phyloP scores from a whole-genome alignment of 1,284 basidiomycete genomes.

The Uromyces viciae-fabae region DNA sequence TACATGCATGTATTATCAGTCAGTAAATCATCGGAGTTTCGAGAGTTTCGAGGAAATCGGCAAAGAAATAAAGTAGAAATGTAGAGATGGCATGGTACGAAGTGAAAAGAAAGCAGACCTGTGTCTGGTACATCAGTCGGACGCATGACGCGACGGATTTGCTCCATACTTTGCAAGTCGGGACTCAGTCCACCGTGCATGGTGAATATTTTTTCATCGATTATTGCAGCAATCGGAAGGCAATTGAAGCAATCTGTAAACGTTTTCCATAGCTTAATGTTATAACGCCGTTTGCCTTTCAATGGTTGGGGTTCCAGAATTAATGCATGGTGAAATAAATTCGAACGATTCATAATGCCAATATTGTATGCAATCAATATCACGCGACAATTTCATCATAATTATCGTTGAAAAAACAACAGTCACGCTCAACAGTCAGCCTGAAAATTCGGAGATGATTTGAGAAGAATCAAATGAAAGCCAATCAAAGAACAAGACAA shows the following conservation, averaged over 20 bases:
- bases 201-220: constrained; percentile 95
- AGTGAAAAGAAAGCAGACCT: constrained; percentile 59
- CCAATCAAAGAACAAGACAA: constrained; percentile 48
- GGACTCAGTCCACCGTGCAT: constrained; percentile 83
- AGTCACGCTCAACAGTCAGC: neutral
- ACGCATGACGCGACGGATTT: constrained; percentile 97
- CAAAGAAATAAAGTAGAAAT: too few relatives aligned
- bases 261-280: constrained; percentile 97
- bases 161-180: constrained; percentile 98
- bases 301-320: too few relatives aligned
- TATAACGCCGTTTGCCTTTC: constrained; percentile 92
- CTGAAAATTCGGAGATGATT: constrained; percentile 22
- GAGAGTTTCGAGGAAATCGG: constrained; percentile 33
- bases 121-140: constrained; percentile 99
- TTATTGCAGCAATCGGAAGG: constrained; percentile 89
- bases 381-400: neutral
- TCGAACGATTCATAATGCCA: too few relatives aligned
- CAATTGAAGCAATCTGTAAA: constrained; percentile 97
- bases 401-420: neutral
- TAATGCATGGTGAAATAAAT: too few relatives aligned
- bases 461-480: constrained; percentile 9
- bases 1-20: constrained; percentile 24
- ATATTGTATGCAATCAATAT: too few relatives aligned
- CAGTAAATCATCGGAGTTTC: neutral
- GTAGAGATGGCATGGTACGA: neutral